A percentile compares a stretch with the other conserved stretches of the same genome.
Evolutionary conservation across 2,329 filamentous ascomycete species (phyloP).

Genomic region (Geosmithia putterillii): DNA sequence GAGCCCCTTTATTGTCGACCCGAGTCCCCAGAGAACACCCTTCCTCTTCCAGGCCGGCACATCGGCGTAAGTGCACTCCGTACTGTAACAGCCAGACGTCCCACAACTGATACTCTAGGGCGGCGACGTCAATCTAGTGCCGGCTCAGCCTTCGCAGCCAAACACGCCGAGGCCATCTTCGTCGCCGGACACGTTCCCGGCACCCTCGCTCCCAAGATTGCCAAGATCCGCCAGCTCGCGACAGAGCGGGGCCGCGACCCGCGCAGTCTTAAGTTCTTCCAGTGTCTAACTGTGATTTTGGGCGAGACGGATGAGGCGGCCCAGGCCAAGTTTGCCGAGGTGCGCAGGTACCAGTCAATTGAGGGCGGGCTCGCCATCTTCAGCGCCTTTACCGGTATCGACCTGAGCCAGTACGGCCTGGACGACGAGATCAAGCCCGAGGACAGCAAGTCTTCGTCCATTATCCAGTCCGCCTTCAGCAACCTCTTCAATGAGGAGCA

Average conservation of each 20-base stretch:
- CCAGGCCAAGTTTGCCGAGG: no score
- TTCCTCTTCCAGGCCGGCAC: slow-evolving; percentile 50
- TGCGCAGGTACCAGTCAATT: no score
- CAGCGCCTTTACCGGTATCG: slow-evolving; percentile 55
- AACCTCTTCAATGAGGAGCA: no score
- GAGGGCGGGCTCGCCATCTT: slow-evolving; percentile 26
- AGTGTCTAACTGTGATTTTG: no score
- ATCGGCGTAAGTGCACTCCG: slow-evolving; percentile 12
- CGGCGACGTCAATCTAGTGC: no score
- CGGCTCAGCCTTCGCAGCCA: slow-evolving; percentile 43
- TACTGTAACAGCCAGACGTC: background rate
- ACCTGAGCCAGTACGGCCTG: slow-evolving; percentile 46
- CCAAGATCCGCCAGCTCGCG: background rate
- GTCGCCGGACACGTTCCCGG: slow-evolving; percentile 31
- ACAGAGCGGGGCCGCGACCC: no score
- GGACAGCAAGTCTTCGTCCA: slow-evolving; percentile 40
- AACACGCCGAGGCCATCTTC: slow-evolving; percentile 50
- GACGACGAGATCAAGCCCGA: slow-evolving; percentile 51
- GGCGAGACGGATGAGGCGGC: no score
- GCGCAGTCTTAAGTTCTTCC: no score
- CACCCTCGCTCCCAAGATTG: no score
- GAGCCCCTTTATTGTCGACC: slow-evolving; percentile 42
- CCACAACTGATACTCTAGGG: no score
- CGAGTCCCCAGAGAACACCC: slow-evolving; percentile 46
- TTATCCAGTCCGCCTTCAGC: no score